A percentile compares a stretch with the other conserved stretches of the same genome.
Evolutionary conservation across 23 red algal species (phyloP).

Genomic region (Gracilaria domingensis): DNA sequence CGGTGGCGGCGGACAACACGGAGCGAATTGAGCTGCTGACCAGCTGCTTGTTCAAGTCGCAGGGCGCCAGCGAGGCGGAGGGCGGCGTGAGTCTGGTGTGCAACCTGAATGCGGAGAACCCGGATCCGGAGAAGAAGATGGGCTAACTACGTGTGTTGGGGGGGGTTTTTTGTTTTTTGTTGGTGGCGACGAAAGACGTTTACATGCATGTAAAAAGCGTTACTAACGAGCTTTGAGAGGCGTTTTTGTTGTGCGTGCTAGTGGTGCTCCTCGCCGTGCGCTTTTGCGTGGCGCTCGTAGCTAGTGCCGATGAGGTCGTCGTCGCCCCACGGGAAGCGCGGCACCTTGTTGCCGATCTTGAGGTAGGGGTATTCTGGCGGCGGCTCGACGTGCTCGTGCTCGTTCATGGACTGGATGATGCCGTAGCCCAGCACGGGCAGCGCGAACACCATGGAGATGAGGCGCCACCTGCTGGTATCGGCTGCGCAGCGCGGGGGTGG

Average conservation of each 20-base stretch:
- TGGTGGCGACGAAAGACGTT: not conserved
- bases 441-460: slow-evolving; percentile 66
- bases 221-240: not conserved
- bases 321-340: slow-evolving; percentile 70
- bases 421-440: slow-evolving; percentile 53
- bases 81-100: slow-evolving; percentile 30
- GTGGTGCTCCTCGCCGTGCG: slow-evolving; percentile 23
- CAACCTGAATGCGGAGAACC: slow-evolving; percentile 33
- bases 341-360: slow-evolving; percentile 56
- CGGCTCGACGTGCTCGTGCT: slow-evolving; percentile 61
- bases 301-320: slow-evolving; percentile 74
- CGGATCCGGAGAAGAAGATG: slow-evolving; percentile 70
- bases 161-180: not conserved
- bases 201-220: slow-evolving; percentile 6
- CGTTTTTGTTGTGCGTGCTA: not conserved
- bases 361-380: slow-evolving; percentile 70
- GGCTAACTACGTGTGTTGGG: not conserved
- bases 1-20: slow-evolving; percentile 1
- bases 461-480: slow-evolving; percentile 68
- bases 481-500: not conserved
- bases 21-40: slow-evolving; percentile 22
- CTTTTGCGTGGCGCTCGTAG: slow-evolving; percentile 65
- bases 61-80: slow-evolving; percentile 4
- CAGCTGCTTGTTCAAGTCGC: slow-evolving; percentile 52
- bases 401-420: slow-evolving; percentile 53